Conservation (phyloP, 139 green algal species). For the Micractinium sp. region DNA sequence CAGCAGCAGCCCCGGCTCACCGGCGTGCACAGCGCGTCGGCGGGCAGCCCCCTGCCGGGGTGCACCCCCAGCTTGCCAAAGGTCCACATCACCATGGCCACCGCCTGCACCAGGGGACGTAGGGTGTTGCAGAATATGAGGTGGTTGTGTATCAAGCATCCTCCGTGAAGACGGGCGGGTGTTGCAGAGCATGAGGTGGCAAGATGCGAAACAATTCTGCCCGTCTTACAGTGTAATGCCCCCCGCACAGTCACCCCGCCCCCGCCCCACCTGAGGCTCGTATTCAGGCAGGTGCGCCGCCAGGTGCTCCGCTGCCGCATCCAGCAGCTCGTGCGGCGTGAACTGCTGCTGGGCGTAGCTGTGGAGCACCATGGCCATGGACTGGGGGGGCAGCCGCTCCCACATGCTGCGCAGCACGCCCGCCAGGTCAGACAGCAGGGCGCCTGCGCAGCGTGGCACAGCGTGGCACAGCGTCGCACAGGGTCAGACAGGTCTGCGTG, state of each 20-base stretch:
- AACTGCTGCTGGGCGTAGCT: slow-evolving; percentile 6
- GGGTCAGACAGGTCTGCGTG: background rate
- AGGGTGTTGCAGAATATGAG: too few species aligned
- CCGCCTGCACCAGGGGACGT: slow-evolving; percentile 26
- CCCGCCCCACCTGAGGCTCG: slow-evolving; percentile 19
- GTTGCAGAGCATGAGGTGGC: too few species aligned
- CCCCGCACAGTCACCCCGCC: too few species aligned
- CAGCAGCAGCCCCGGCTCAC: background rate
- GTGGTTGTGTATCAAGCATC: too few species aligned
- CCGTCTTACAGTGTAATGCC: too few species aligned
- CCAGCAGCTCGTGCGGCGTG: slow-evolving; percentile 42
- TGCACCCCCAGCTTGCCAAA: slow-evolving; percentile 48
- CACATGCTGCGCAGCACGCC: slow-evolving; percentile 23
- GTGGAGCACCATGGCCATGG: slow-evolving; percentile 30
- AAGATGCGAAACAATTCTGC: too few species aligned
- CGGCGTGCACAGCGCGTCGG: slow-evolving; percentile 10
- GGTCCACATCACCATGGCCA: slow-evolving; percentile 48
- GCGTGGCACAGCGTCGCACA: background rate
- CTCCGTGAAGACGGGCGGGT: too few species aligned
- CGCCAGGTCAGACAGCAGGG: slow-evolving; percentile 21
- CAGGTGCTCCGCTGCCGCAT: slow-evolving; percentile 34
- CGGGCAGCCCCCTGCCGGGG: slow-evolving; percentile 31
- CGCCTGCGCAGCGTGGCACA: background rate
- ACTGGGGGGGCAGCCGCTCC: slow-evolving; percentile 27
- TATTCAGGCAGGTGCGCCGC: background rate